phyloP scores from a whole-genome alignment of 1,284 basidiomycete genomes.

The Leccinum holopus region DNA sequence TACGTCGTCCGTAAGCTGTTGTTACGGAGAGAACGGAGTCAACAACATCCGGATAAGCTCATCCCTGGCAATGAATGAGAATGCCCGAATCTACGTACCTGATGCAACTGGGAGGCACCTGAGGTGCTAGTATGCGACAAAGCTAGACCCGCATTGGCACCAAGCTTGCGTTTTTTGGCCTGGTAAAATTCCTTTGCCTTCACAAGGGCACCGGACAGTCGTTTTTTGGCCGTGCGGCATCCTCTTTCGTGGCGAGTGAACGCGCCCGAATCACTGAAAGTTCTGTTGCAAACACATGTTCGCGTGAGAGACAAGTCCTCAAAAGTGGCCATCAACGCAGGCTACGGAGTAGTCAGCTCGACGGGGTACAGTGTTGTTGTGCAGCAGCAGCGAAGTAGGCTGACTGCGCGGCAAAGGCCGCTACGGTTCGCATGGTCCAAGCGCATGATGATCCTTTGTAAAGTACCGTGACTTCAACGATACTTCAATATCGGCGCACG shows the following conservation, averaged over 20 bases:
- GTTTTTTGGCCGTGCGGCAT: neutral
- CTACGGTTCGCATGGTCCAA: too few relatives aligned
- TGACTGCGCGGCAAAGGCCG: conserved; percentile 51
- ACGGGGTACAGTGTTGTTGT: too few relatives aligned
- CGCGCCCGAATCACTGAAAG: neutral
- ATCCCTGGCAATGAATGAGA: too few relatives aligned
- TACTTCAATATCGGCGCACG: too few relatives aligned
- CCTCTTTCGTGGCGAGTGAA: neutral
- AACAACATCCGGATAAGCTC: too few relatives aligned
- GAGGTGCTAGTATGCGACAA: neutral
- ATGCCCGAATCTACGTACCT: conserved; percentile 7
- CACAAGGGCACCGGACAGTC: neutral
- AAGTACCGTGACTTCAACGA: too few relatives aligned
- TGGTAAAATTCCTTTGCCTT: neutral
- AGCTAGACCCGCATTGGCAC: neutral
- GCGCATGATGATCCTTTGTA: too few relatives aligned
- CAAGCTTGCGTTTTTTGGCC: neutral
- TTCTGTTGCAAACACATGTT: neutral
- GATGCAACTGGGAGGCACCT: neutral
- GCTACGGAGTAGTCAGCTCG: conserved; percentile 30
- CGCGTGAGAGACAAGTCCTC: too few relatives aligned
- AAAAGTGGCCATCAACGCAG: too few relatives aligned
- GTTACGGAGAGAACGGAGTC: too few relatives aligned
- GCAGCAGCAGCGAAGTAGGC: too few relatives aligned
- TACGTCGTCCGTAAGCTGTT: too few relatives aligned